These are phyloP conservation scores for Fraxinus sp. DNA, from an alignment of 305 asterid genomes.

Conservation along the genomic window DNA sequence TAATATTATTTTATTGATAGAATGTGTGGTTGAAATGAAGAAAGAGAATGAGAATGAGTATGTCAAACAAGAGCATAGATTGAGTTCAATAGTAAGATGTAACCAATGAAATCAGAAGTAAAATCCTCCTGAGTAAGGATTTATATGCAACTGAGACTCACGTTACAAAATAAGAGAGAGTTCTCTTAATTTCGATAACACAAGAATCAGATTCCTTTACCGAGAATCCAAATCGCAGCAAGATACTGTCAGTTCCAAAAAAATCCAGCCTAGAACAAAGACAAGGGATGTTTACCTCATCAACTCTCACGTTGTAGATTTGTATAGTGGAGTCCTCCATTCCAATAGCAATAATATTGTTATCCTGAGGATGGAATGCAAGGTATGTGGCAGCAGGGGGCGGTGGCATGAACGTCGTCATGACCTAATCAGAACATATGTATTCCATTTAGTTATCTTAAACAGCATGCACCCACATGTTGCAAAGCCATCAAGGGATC, in stretches of 20 bases:
- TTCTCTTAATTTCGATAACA: neutral
- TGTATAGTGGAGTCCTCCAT: conserved; percentile 97
- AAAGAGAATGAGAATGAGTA: too few relatives aligned
- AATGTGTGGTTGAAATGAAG: too few relatives aligned
- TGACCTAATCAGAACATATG: conserved; percentile 51
- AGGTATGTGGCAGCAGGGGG: conserved; percentile 93
- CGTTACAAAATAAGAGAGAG: neutral
- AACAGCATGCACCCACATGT: conserved; percentile 6
- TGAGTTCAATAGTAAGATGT: neutral
- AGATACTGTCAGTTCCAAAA: neutral
- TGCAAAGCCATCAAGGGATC: neutral
- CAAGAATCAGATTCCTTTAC: conserved; percentile 3
- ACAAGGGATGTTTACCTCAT: conserved; percentile 59
- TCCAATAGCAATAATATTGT: conserved; percentile 90
- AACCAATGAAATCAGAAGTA: neutral
- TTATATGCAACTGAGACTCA: neutral
- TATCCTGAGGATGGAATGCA: conserved; percentile 96
- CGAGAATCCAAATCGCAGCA: conserved; percentile 17
- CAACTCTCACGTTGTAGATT: conserved; percentile 90
- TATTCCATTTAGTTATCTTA: conserved; percentile 19
- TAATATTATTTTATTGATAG: too few relatives aligned
- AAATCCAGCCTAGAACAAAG: conserved; percentile 13
- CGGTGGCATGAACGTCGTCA: conserved; percentile 97
- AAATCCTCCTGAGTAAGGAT: neutral
- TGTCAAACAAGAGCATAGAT: neutral